Percentiles rank a stretch among this genome's conserved stretches.
phyloP scores from a whole-genome alignment of 176 grass and related monocot genomes.

The Typha latifolia region DNA sequence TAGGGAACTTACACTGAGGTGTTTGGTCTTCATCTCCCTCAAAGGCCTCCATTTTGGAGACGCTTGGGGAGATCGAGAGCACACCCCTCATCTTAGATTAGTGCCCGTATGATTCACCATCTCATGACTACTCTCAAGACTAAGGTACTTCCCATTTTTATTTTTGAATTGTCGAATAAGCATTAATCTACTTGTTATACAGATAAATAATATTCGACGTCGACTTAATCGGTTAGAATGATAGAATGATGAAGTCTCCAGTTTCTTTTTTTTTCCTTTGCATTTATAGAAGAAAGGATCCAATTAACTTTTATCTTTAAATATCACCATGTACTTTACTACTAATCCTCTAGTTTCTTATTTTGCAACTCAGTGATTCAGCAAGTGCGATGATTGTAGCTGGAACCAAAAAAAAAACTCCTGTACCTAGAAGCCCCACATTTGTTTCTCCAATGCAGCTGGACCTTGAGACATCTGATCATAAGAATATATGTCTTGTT shows the following conservation, averaged over 20 bases:
- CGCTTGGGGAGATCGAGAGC: neutral
- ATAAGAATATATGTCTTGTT: conserved; percentile 43
- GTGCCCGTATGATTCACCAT: neutral
- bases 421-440: conserved; percentile 32
- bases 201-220: neutral
- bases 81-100: neutral
- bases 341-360: no score
- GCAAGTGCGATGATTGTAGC: no score
- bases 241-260: no score
- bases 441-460: conserved; percentile 32
- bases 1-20: neutral
- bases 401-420: no score
- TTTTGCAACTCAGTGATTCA: no score
- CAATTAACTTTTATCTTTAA: no score
- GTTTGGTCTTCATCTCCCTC: conserved; percentile 1
- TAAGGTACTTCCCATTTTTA: neutral
- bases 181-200: neutral
- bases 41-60: neutral
- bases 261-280: no score
- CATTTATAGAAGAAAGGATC: no score
- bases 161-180: neutral
- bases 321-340: no score
- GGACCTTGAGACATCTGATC: conserved; percentile 39
- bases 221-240: no score
- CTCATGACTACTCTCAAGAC: neutral